phyloP scores from a whole-genome alignment of 164 flowering plant genomes.

The Chloranthus sessilifolius region DNA sequence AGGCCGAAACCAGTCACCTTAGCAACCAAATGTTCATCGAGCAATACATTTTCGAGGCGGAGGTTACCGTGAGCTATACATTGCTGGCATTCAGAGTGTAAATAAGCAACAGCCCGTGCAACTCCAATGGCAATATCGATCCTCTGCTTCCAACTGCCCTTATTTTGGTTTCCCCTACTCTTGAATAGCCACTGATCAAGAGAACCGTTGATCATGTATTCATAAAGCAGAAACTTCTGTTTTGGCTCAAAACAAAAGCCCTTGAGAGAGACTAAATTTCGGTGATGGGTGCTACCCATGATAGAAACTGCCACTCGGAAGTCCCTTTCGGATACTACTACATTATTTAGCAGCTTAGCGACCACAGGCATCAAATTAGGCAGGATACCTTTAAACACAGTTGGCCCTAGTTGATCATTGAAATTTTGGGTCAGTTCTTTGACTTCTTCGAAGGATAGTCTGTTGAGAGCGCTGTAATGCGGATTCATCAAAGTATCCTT shows the following conservation, averaged over 20 bases:
- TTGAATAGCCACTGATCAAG: constrained; percentile 38
- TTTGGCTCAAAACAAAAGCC: constrained; percentile 48
- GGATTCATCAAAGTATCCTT: constrained; percentile 39
- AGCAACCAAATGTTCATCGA: constrained; percentile 45
- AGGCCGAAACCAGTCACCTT: constrained; percentile 48
- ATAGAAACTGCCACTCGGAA: constrained; percentile 37
- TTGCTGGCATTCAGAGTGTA: constrained; percentile 42
- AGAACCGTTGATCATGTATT: constrained; percentile 38
- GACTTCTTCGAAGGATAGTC: constrained; percentile 44
- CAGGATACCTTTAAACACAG: constrained; percentile 34
- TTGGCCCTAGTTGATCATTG: constrained; percentile 32
- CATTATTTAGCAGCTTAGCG: constrained; percentile 31
- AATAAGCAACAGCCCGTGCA: constrained; percentile 44
- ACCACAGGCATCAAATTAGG: constrained; percentile 30
- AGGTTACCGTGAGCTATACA: constrained; percentile 49
- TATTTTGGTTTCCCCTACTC: constrained; percentile 8
- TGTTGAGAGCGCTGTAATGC: constrained; percentile 35
- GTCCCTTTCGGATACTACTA: constrained; percentile 34
- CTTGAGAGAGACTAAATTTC: constrained; percentile 41
- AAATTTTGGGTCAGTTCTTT: constrained; percentile 36
- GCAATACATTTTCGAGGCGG: constrained; percentile 45
- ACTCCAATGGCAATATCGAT: constrained; percentile 43
- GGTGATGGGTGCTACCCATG: constrained; percentile 45
- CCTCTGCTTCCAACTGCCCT: constrained; percentile 28
- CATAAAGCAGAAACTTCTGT: constrained; percentile 32